Conservation (phyloP, 2,329 filamentous ascomycete genomes). For the Alternaria viburni region DNA sequence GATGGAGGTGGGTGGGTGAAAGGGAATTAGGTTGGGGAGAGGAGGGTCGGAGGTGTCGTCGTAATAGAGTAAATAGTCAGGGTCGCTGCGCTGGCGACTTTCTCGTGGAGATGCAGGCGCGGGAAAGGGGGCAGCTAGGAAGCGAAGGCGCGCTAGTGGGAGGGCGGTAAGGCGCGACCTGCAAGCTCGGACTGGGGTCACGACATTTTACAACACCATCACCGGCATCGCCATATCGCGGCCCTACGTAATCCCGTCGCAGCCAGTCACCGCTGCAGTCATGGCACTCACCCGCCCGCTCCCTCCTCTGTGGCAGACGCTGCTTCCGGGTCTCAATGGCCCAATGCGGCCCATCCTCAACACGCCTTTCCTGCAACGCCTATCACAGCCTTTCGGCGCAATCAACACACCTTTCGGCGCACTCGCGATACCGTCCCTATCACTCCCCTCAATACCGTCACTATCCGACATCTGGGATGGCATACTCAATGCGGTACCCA, state of each 20-base stretch:
- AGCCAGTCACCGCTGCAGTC: slow-evolving; percentile 8
- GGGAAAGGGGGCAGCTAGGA: slow-evolving; percentile 50
- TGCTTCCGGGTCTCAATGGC: slow-evolving; percentile 60
- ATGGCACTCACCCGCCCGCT: slow-evolving; percentile 52
- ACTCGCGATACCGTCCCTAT: slow-evolving; percentile 59
- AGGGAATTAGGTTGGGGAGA: slow-evolving; percentile 9
- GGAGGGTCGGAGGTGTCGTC: slow-evolving; percentile 18
- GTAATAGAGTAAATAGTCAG: slow-evolving; percentile 39
- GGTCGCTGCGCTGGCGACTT: slow-evolving; percentile 46
- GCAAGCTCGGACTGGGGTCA: slow-evolving; percentile 30
- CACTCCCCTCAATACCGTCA: slow-evolving; percentile 47
- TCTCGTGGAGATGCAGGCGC: slow-evolving; percentile 45
- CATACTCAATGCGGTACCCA: slow-evolving; percentile 88
- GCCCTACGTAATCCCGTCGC: slow-evolving; percentile 5
- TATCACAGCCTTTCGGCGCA: slow-evolving; percentile 59
- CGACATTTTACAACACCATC: slow-evolving; percentile 40
- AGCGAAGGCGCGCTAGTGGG: slow-evolving; percentile 45
- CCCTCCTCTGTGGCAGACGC: slow-evolving; percentile 54
- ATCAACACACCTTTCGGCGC: slow-evolving; percentile 66
- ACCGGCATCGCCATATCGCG: slow-evolving; percentile 10
- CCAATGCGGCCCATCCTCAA: slow-evolving; percentile 48
- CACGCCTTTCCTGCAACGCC: slow-evolving; percentile 53
- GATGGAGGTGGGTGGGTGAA: slow-evolving; percentile 15
- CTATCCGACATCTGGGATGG: slow-evolving; percentile 92
- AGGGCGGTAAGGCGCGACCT: slow-evolving; percentile 31